Evolutionary conservation across 2,329 filamentous ascomycete genomes (phyloP).

Genomic region (Coniochaeta sp.): DNA sequence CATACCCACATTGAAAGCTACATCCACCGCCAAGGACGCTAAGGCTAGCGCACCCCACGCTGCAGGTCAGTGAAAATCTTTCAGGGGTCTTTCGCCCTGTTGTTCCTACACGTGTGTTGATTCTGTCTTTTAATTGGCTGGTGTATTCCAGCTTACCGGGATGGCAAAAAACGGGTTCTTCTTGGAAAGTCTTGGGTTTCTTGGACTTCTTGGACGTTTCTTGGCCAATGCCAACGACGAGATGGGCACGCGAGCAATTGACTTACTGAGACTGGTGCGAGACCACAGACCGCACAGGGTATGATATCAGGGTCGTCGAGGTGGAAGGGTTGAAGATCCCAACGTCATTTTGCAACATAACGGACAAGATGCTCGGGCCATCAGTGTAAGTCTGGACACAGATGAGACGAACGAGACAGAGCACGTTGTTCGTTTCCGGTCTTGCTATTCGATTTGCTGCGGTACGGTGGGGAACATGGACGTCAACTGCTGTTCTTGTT

Average conservation of each 20-base stretch:
- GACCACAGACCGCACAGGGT: background rate
- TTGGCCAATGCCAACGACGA: background rate
- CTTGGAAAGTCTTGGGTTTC: background rate
- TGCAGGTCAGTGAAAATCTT: background rate
- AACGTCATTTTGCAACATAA: background rate
- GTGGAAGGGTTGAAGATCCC: background rate
- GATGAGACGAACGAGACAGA: background rate
- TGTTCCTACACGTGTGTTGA: background rate
- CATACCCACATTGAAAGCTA: too few species aligned
- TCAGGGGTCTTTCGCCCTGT: conserved; percentile 1
- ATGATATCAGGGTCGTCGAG: background rate
- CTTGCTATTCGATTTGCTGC: background rate
- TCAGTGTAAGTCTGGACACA: background rate
- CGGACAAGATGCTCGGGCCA: background rate
- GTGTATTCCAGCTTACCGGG: background rate
- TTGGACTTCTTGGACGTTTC: background rate
- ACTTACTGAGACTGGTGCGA: background rate
- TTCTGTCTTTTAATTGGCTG: background rate
- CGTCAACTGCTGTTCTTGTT: background rate
- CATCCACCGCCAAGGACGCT: background rate
- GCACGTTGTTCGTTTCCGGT: background rate
- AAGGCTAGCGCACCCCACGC: background rate
- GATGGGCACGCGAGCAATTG: background rate
- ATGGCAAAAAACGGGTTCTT: too few species aligned
- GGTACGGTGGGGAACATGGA: background rate